A percentile compares a stretch with the other conserved stretches of the same genome.
These are phyloP conservation scores for Marvania coccoides DNA, from an alignment of 139 green algal species.

Conservation along the genomic window DNA sequence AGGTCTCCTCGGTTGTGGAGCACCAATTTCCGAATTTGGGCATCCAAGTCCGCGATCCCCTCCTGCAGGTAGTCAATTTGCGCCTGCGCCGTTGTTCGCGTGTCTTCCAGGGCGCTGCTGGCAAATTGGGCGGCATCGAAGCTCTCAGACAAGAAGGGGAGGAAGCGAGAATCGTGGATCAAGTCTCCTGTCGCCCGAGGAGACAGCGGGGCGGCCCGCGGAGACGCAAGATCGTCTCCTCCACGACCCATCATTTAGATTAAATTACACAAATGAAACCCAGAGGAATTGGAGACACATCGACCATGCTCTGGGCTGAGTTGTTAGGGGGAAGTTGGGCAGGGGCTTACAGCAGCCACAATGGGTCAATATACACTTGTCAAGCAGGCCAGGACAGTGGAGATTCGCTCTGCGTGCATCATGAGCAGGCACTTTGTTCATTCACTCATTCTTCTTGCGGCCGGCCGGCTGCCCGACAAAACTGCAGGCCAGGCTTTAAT, in stretches of 20 bases:
- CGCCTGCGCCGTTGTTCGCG: conserved; percentile 48
- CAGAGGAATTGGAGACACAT: too few species aligned
- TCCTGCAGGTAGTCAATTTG: conserved; percentile 55
- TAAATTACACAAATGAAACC: too few species aligned
- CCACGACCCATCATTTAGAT: background rate
- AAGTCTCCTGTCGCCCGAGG: background rate
- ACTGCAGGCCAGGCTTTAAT: too few species aligned
- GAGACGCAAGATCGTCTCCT: background rate
- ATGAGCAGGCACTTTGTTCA: too few species aligned
- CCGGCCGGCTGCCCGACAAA: too few species aligned
- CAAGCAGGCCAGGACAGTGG: too few species aligned
- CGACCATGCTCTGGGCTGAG: too few species aligned
- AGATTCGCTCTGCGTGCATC: too few species aligned
- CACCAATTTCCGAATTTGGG: conserved; percentile 43
- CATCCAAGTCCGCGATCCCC: conserved; percentile 49
- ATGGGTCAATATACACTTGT: too few species aligned
- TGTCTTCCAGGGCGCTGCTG: conserved; percentile 43
- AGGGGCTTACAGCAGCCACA: too few species aligned
- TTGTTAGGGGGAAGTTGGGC: too few species aligned
- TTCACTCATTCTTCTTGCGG: too few species aligned
- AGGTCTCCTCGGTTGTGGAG: conserved; percentile 42
- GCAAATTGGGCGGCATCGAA: conserved; percentile 72
- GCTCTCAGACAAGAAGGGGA: conserved; percentile 24
- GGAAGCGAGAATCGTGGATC: background rate
- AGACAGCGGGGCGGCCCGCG: background rate